A percentile compares a stretch with the other conserved stretches of the same genome.
phyloP scores from a whole-genome alignment of 179 eudicot genomes.

The Patellifolia procumbens region DNA sequence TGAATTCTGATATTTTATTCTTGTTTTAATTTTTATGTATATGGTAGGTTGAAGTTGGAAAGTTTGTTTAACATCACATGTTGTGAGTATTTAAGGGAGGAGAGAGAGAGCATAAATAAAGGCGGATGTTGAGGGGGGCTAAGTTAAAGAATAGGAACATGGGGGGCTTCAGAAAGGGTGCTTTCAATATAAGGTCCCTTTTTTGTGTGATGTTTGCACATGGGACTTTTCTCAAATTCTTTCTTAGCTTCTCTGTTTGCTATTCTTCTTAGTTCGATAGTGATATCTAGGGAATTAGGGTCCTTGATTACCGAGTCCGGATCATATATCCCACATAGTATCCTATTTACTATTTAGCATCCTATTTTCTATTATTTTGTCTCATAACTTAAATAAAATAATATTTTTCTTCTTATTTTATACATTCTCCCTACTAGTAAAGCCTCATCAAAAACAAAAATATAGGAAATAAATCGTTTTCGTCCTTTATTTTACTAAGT shows the following conservation, averaged over 20 bases:
- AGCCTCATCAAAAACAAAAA: too few species aligned
- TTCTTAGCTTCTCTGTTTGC: not conserved
- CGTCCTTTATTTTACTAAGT: too few species aligned
- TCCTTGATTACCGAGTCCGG: too few species aligned
- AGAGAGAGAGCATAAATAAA: slow-evolving; percentile 6
- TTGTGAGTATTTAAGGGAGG: not conserved
- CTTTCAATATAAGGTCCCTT: not conserved
- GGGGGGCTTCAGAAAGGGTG: not conserved
- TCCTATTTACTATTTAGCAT: too few species aligned
- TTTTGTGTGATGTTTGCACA: not conserved
- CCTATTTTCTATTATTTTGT: too few species aligned
- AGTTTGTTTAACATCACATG: slow-evolving; percentile 12
- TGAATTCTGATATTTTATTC: not conserved
- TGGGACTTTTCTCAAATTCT: not conserved
- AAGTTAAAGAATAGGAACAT: not conserved
- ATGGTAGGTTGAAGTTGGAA: slow-evolving; percentile 21
- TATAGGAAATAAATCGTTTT: too few species aligned
- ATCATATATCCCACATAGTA: too few species aligned
- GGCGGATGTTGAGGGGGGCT: not conserved
- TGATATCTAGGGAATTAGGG: too few species aligned
- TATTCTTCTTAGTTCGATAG: not conserved
- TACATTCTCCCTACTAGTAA: too few species aligned
- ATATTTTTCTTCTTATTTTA: too few species aligned
- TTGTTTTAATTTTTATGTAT: slow-evolving; percentile 14
- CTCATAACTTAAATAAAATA: too few species aligned